These are phyloP conservation scores for Podospora fimiseda DNA, from an alignment of 495 filamentous ascomycete genomes.

Conservation along the genomic window DNA sequence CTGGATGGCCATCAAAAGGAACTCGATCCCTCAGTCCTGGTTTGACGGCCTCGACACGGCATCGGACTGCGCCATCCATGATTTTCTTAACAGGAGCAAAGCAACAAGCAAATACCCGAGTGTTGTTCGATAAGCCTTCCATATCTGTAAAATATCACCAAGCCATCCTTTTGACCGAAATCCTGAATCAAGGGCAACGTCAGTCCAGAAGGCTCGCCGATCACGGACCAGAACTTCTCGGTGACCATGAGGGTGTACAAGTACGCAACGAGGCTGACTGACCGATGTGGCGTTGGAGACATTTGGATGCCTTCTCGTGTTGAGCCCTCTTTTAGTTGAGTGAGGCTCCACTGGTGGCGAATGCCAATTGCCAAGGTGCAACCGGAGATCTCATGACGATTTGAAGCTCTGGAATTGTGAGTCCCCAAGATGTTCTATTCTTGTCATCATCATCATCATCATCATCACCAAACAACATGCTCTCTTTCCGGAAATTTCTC, in stretches of 20 bases:
- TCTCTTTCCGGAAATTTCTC: not conserved
- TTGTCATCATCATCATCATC: not conserved
- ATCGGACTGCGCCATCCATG: too few relatives aligned
- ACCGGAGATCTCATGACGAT: not conserved
- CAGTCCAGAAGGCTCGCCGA: not conserved
- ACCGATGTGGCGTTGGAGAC: too few relatives aligned
- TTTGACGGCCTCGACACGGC: too few relatives aligned
- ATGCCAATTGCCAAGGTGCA: not conserved
- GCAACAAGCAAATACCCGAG: too few relatives aligned
- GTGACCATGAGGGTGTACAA: not conserved
- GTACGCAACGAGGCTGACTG: too few relatives aligned
- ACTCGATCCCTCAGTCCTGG: too few relatives aligned
- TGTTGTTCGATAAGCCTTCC: too few relatives aligned
- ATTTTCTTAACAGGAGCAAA: too few relatives aligned
- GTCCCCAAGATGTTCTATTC: not conserved
- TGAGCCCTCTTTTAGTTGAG: not conserved
- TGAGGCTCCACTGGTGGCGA: not conserved
- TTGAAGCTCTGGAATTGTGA: not conserved
- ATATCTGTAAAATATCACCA: too few relatives aligned
- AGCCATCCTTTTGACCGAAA: too few relatives aligned
- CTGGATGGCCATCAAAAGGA: too few relatives aligned
- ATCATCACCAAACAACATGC: not conserved
- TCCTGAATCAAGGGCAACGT: too few relatives aligned
- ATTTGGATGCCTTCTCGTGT: not conserved
- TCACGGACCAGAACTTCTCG: not conserved